Conservation (phyloP, 163 green algal genomes). For the Chlamydomonas reinhardtii region DNA sequence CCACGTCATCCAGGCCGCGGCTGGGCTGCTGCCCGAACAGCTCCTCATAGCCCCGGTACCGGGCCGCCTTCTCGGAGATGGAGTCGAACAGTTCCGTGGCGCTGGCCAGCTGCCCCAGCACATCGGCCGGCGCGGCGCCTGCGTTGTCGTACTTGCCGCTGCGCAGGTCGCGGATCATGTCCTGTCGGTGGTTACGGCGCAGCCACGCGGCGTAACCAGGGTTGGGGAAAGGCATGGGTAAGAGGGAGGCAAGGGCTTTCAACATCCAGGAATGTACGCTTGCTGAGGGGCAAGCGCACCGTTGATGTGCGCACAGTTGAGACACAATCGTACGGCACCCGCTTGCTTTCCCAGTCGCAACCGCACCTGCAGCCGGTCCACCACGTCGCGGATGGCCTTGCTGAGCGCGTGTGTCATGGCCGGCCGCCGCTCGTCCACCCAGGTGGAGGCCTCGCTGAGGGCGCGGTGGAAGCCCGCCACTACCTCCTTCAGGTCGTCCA, state of each 20-base stretch:
- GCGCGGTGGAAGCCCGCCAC: constrained; percentile 60
- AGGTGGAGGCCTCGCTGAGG: constrained; percentile 60
- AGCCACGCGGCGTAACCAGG: too few species aligned
- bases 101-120: constrained; percentile 57
- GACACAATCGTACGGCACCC: too few species aligned
- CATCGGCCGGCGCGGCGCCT: constrained; percentile 23
- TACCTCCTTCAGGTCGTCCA: constrained; percentile 68
- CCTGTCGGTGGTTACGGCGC: constrained; percentile 8
- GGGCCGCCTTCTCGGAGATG: constrained; percentile 50
- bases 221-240: too few species aligned
- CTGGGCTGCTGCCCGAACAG: constrained; percentile 68
- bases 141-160: constrained; percentile 66
- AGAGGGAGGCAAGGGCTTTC: too few species aligned
- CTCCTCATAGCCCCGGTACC: constrained; percentile 70
- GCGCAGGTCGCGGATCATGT: constrained; percentile 66
- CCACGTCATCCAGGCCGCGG: constrained; percentile 51
- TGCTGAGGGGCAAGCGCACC: too few species aligned
- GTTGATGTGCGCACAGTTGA: too few species aligned
- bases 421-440: constrained; percentile 67
- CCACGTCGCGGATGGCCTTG: constrained; percentile 58
- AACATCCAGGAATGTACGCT: too few species aligned
- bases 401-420: constrained; percentile 61
- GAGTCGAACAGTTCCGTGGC: constrained; percentile 33
- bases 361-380: constrained; percentile 46
- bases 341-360: too few species aligned